Percentiles rank a stretch among this genome's conserved stretches.
Evolutionary conservation across 441 rosid species (phyloP).

Genomic region (Viola pubescens): DNA sequence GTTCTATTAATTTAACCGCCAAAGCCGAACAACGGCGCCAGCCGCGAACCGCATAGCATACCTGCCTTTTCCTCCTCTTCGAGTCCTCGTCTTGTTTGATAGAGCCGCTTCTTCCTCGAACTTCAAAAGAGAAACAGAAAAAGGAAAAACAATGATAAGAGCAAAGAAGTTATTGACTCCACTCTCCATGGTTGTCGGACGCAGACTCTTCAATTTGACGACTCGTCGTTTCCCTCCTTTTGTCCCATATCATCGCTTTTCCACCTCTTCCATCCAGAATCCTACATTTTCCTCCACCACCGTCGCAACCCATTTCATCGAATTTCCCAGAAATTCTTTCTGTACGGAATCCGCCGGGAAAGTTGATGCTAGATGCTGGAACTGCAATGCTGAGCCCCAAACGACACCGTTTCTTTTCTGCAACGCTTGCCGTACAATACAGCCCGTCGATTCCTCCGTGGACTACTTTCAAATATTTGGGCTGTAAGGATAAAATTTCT

Average conservation of each 20-base stretch:
- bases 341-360: slow-evolving; percentile 26
- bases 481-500: slow-evolving; percentile 35
- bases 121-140: not conserved
- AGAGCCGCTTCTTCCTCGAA: not conserved
- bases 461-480: slow-evolving; percentile 77
- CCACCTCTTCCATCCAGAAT: not conserved
- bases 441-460: slow-evolving; percentile 62
- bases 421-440: slow-evolving; percentile 60
- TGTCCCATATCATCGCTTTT: slow-evolving; percentile 9
- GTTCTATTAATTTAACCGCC: too few species aligned
- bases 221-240: slow-evolving; percentile 1
- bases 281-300: not conserved
- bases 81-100: too few species aligned
- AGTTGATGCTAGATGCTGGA: slow-evolving; percentile 53
- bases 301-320: slow-evolving; percentile 5
- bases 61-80: too few species aligned
- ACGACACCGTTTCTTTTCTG: slow-evolving; percentile 54
- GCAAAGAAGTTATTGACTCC: slow-evolving; percentile 31
- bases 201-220: slow-evolving; percentile 18
- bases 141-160: slow-evolving; percentile 27
- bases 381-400: slow-evolving; percentile 37
- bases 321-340: slow-evolving; percentile 26
- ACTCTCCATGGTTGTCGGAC: slow-evolving; percentile 21
- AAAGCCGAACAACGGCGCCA: too few species aligned
- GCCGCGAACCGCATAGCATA: too few species aligned